phyloP scores from a whole-genome alignment of 1,284 basidiomycete genomes.

The Ceratobasidium sp. region DNA sequence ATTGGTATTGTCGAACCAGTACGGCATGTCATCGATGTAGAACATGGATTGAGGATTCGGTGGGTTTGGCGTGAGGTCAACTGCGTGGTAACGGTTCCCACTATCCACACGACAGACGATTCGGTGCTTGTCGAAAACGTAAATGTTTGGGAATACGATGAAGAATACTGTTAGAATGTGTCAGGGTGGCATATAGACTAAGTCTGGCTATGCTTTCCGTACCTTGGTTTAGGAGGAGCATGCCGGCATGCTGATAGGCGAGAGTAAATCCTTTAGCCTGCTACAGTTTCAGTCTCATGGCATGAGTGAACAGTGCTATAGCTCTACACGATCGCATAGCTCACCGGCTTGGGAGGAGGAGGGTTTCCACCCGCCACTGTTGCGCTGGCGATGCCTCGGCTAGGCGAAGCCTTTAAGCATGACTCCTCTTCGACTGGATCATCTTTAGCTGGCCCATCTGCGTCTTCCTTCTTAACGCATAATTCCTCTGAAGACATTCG shows the following conservation, averaged over 20 bases:
- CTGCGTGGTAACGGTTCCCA: not conserved
- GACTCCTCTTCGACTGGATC: not conserved
- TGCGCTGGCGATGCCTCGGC: not conserved
- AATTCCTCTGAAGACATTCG: not conserved
- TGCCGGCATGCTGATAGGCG: not conserved
- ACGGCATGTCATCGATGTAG: not conserved
- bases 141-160: constrained; percentile 17
- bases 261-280: not conserved
- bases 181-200: not conserved
- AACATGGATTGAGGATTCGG: not conserved
- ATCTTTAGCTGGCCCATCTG: not conserved
- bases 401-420: not conserved
- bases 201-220: not conserved
- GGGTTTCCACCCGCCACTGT: not conserved
- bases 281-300: not conserved
- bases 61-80: constrained; percentile 1
- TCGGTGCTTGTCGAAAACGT: constrained; percentile 17
- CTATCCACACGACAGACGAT: constrained; percentile 15
- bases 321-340: not conserved
- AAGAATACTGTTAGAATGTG: constrained; percentile 1
- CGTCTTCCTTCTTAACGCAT: not conserved
- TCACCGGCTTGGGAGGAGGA: not conserved
- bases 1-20: constrained; percentile 14
- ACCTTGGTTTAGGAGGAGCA: constrained; percentile 11
- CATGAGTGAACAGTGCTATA: not conserved